A percentile compares a stretch with the other conserved stretches of the same genome.
These are phyloP conservation scores for Neonectria hederae DNA, from an alignment of 2,329 filamentous ascomycete genomes.

Conservation along the genomic window DNA sequence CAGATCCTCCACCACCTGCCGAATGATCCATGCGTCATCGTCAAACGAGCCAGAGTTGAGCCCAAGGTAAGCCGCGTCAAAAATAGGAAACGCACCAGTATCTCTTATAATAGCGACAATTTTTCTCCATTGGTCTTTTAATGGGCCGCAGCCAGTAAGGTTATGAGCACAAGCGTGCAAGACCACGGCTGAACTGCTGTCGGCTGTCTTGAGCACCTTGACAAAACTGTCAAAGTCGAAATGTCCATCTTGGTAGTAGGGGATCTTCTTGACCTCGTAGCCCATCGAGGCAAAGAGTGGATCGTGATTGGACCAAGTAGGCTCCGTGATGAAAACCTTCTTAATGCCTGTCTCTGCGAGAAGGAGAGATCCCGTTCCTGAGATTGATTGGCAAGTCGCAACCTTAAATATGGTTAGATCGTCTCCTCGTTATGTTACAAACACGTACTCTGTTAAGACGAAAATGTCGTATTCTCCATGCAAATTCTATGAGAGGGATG, in stretches of 20 bases:
- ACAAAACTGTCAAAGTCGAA: conserved; percentile 48
- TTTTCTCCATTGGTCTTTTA: conserved; percentile 34
- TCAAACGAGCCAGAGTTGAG: conserved; percentile 36
- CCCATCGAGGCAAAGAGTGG: conserved; percentile 48
- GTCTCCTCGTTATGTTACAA: neutral
- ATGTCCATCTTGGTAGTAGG: conserved; percentile 47
- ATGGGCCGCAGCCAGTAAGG: conserved; percentile 52
- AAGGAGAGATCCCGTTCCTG: conserved; percentile 52
- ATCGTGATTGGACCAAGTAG: conserved; percentile 54
- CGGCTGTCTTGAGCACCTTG: conserved; percentile 37
- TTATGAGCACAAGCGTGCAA: conserved; percentile 56
- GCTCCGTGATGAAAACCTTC: conserved; percentile 50
- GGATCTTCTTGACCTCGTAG: conserved; percentile 43
- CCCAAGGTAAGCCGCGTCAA: conserved; percentile 30
- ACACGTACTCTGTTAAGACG: conserved; percentile 44
- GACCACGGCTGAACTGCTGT: conserved; percentile 42
- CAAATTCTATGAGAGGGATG: no score
- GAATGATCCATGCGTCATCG: conserved; percentile 33
- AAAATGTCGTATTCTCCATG: neutral
- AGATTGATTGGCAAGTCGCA: conserved; percentile 50
- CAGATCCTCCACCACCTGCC: conserved; percentile 40
- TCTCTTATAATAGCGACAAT: conserved; percentile 25
- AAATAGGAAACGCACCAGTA: conserved; percentile 26
- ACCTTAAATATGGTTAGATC: conserved; percentile 30
- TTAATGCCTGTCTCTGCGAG: conserved; percentile 43